These are phyloP conservation scores for Leptographium lundbergii DNA, from an alignment of 2,329 filamentous ascomycete genomes.

Conservation along the genomic window DNA sequence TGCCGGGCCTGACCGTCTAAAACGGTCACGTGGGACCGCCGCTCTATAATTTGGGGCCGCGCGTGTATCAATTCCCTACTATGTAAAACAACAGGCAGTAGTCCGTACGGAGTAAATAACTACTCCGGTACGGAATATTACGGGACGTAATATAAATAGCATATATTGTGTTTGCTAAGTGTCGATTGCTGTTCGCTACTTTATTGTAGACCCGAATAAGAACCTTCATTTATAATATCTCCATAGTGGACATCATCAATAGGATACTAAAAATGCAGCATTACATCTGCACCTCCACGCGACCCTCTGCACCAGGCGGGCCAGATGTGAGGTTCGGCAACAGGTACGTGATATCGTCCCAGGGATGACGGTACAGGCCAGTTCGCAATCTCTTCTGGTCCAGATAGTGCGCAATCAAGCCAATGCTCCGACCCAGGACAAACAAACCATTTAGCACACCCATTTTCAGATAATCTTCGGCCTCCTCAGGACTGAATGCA, in stretches of 20 bases:
- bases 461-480: slow-evolving; percentile 98
- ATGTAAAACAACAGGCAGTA: no score
- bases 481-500: slow-evolving; percentile 90
- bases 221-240: not conserved
- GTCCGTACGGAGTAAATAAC: no score
- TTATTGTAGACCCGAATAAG: not conserved
- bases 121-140: no score
- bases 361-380: slow-evolving; percentile 96
- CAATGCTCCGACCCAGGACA: slow-evolving; percentile 91
- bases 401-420: slow-evolving; percentile 98
- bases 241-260: not conserved
- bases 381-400: slow-evolving; percentile 99
- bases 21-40: no score
- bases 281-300: slow-evolving; percentile 77
- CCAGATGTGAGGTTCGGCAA: slow-evolving; percentile 67
- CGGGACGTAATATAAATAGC: no score
- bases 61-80: no score
- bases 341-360: slow-evolving; percentile 96
- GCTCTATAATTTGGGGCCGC: no score
- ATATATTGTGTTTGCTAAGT: no score
- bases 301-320: slow-evolving; percentile 63
- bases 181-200: not conserved
- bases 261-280: not conserved
- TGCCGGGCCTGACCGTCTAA: no score
- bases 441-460: slow-evolving; percentile 99